phyloP scores from a whole-genome alignment of 139 green algal species.

The Chlamydomonas sp. region DNA sequence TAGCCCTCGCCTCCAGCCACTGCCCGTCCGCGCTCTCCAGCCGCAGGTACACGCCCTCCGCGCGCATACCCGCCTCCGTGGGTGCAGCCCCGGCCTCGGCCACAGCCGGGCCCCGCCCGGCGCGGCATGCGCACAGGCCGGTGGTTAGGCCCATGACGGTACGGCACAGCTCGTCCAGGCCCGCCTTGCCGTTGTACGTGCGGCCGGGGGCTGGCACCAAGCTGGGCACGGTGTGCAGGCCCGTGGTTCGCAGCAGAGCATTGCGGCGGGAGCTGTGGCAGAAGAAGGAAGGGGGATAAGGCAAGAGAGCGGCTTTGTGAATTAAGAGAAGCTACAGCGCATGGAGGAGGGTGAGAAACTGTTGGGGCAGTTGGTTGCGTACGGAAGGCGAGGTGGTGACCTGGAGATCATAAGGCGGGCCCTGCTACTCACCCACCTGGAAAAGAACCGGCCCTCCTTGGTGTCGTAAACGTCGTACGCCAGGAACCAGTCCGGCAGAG shows the following conservation, averaged over 20 bases:
- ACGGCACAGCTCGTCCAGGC: constrained; percentile 3
- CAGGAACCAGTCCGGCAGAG: constrained; percentile 41
- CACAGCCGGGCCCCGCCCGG: not conserved
- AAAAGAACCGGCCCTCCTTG: constrained; percentile 12
- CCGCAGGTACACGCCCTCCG: constrained; percentile 43
- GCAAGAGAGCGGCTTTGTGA: not conserved
- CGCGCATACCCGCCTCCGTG: not conserved
- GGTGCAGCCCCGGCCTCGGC: too few relatives aligned
- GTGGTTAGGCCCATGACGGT: constrained; percentile 8
- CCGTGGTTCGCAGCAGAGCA: not conserved
- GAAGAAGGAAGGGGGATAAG: not conserved
- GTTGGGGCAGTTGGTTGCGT: too few relatives aligned
- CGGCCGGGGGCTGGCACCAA: constrained; percentile 9
- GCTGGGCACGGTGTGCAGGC: not conserved
- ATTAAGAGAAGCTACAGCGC: not conserved
- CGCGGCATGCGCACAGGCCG: not conserved
- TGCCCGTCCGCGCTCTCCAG: constrained; percentile 7
- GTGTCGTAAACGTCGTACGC: constrained; percentile 46
- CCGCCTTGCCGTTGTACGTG: not conserved
- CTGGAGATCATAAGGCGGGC: too few relatives aligned
- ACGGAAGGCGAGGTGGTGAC: not conserved
- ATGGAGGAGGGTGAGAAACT: not conserved
- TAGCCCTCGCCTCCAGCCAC: constrained; percentile 26
- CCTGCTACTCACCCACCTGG: constrained; percentile 14
- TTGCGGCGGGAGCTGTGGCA: constrained; percentile 1